Percentiles rank a stretch among this genome's conserved stretches.
phyloP scores from a whole-genome alignment of 2,329 filamentous ascomycete species.

The Chalaropsis ovoidea region DNA sequence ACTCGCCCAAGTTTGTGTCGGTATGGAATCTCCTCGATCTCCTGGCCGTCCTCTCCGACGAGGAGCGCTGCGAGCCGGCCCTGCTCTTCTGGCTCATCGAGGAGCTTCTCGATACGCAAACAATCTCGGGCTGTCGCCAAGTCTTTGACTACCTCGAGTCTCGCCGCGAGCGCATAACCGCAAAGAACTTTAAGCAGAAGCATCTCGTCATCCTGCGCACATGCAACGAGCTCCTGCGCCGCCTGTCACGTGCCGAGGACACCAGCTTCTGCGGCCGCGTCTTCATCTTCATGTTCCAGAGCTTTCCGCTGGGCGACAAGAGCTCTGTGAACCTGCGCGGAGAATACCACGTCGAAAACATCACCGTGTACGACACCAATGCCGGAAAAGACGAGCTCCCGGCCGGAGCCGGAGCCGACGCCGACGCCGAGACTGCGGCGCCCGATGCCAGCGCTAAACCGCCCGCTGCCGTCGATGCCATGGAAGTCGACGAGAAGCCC shows the following conservation, averaged over 20 bases:
- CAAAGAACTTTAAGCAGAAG: conserved; percentile 70
- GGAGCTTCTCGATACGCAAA: conserved; percentile 91
- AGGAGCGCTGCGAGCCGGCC: conserved; percentile 64
- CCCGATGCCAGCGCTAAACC: too few relatives aligned
- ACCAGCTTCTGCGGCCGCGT: conserved; percentile 95
- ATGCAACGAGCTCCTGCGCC: conserved; percentile 88
- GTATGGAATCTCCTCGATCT: conserved; percentile 94
- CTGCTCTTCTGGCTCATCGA: conserved; percentile 86
- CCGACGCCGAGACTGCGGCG: conserved; percentile 26
- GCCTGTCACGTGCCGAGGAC: conserved; percentile 90
- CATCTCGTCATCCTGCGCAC: conserved; percentile 81
- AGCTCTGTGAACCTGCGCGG: conserved; percentile 94
- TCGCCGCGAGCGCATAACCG: conserved; percentile 74
- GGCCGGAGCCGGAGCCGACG: conserved; percentile 21
- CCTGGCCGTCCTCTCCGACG: conserved; percentile 76
- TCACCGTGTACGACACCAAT: conserved; percentile 67
- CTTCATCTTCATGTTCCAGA: conserved; percentile 97
- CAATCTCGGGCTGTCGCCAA: conserved; percentile 77
- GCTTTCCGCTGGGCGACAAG: conserved; percentile 90
- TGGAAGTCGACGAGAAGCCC: conserved; percentile 53
- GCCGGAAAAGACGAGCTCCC: conserved; percentile 31
- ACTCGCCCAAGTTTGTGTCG: conserved; percentile 65
- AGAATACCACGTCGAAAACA: conserved; percentile 92
- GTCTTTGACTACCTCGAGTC: conserved; percentile 96
- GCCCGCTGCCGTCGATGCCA: conserved; percentile 38